These are phyloP conservation scores for Begonia masoniana DNA, from an alignment of 306 rosid species.

Conservation along the genomic window DNA sequence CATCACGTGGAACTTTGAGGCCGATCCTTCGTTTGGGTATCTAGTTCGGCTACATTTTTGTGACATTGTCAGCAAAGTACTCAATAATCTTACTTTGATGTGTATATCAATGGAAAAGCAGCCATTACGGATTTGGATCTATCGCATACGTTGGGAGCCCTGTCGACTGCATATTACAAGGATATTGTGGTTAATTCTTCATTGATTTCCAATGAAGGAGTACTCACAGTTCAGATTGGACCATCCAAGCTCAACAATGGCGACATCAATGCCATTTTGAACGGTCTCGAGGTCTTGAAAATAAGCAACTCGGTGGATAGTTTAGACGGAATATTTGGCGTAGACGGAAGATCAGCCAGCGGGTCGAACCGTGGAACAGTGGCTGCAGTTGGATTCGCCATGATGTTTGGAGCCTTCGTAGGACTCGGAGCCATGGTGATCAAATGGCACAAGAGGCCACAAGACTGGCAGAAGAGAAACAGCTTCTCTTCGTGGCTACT, in stretches of 20 bases:
- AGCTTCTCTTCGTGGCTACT: slow-evolving; percentile 61
- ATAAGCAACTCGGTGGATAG: slow-evolving; percentile 40
- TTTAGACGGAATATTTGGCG: slow-evolving; percentile 49
- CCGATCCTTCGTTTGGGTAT: too few species aligned
- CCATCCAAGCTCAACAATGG: slow-evolving; percentile 13
- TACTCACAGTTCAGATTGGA: slow-evolving; percentile 32
- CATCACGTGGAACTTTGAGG: too few species aligned
- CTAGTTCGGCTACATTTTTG: too few species aligned
- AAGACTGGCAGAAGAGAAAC: slow-evolving; percentile 52
- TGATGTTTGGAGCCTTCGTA: too few species aligned
- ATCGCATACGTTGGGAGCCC: slow-evolving; percentile 16
- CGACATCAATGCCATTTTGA: slow-evolving; percentile 25
- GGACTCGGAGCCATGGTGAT: slow-evolving; percentile 31
- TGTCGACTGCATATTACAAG: slow-evolving; percentile 31
- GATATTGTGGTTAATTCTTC: slow-evolving; percentile 45
- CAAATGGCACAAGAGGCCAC: slow-evolving; percentile 60
- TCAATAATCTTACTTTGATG: slow-evolving; percentile 33
- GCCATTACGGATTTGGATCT: slow-evolving; percentile 33
- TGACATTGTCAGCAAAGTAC: not conserved
- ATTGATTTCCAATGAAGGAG: slow-evolving; percentile 20
- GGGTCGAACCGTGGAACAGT: not conserved
- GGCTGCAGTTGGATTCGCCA: too few species aligned
- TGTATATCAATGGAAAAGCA: slow-evolving; percentile 26
- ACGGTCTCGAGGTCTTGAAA: slow-evolving; percentile 45
- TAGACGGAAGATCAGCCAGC: slow-evolving; percentile 17